Percentiles rank a stretch among this genome's conserved stretches.
phyloP scores from a whole-genome alignment of 2,329 filamentous ascomycete genomes.

The Nemania diffusa region DNA sequence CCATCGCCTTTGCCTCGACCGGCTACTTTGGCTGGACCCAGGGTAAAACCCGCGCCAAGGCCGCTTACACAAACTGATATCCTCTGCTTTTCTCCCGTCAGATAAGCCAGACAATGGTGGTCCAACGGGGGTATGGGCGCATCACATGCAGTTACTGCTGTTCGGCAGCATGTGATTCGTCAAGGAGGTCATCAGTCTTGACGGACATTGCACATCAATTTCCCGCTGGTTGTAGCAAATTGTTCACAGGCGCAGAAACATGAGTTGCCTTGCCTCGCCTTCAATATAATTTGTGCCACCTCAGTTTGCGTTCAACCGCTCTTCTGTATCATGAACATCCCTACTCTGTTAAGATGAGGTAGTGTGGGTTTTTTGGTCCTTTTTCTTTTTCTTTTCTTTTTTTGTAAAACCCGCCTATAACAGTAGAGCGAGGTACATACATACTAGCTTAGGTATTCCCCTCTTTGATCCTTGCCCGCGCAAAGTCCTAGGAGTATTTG shows the following conservation, averaged over 20 bases:
- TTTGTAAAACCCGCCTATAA: too few relatives aligned
- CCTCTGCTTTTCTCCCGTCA: background rate
- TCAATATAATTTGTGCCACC: too few relatives aligned
- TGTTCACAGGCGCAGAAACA: background rate
- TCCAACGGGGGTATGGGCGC: too few relatives aligned
- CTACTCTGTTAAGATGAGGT: too few relatives aligned
- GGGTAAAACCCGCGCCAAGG: background rate
- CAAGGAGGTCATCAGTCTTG: background rate
- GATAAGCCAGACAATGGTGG: background rate
- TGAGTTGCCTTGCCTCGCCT: background rate
- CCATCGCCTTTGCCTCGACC: slow-evolving; percentile 16
- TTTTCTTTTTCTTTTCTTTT: too few relatives aligned
- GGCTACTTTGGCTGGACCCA: slow-evolving; percentile 21
- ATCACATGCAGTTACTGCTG: background rate
- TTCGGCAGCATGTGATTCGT: background rate
- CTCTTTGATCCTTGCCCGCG: too few relatives aligned
- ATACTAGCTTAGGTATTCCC: too few relatives aligned
- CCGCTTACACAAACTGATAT: background rate
- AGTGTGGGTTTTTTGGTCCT: too few relatives aligned
- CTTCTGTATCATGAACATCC: too few relatives aligned
- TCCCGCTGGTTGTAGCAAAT: background rate
- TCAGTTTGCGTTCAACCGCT: too few relatives aligned
- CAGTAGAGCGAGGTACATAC: too few relatives aligned
- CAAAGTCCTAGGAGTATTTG: too few relatives aligned
- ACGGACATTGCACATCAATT: background rate